A percentile compares a stretch with the other conserved stretches of the same genome.
Evolutionary conservation across 2,329 filamentous ascomycete species (phyloP).

Genomic region (Neopestalotiopsis sp.): DNA sequence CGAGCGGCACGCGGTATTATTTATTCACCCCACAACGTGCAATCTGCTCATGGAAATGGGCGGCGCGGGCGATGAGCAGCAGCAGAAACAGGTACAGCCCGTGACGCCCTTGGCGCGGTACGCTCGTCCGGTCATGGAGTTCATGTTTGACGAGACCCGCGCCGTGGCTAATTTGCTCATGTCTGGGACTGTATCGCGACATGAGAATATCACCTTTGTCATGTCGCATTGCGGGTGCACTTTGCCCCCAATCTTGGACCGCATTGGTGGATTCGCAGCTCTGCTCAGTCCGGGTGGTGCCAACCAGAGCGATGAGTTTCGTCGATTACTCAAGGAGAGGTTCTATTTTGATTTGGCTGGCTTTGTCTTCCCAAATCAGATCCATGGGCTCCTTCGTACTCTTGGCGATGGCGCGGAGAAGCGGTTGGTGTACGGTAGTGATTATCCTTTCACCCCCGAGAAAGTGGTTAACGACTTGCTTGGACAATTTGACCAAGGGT

Average conservation of each 20-base stretch:
- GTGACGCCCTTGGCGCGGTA: conserved; percentile 34
- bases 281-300: conserved; percentile 5
- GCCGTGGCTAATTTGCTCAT: conserved; percentile 54
- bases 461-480: conserved; percentile 37
- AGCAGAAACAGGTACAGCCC: not conserved
- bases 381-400: conserved; percentile 51
- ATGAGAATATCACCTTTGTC: conserved; percentile 52
- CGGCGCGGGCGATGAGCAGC: no score
- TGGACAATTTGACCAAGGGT: conserved; percentile 45
- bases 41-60: conserved; percentile 19
- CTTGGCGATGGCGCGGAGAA: conserved; percentile 39
- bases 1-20: conserved; percentile 42
- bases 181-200: conserved; percentile 49
- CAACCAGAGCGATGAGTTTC: conserved; percentile 20
- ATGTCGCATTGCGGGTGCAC: conserved; percentile 54
- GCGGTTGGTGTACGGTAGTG: conserved; percentile 57
- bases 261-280: conserved; percentile 37
- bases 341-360: conserved; percentile 61
- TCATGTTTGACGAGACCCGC: conserved; percentile 59
- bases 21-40: conserved; percentile 49
- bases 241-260: conserved; percentile 48
- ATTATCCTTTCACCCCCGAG: conserved; percentile 55
- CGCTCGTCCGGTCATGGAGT: conserved; percentile 48
- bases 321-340: conserved; percentile 33
- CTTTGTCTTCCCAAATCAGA: conserved; percentile 53